These are phyloP conservation scores for Trichosporon faecale DNA, from an alignment of 1,284 basidiomycete genomes.

Conservation along the genomic window DNA sequence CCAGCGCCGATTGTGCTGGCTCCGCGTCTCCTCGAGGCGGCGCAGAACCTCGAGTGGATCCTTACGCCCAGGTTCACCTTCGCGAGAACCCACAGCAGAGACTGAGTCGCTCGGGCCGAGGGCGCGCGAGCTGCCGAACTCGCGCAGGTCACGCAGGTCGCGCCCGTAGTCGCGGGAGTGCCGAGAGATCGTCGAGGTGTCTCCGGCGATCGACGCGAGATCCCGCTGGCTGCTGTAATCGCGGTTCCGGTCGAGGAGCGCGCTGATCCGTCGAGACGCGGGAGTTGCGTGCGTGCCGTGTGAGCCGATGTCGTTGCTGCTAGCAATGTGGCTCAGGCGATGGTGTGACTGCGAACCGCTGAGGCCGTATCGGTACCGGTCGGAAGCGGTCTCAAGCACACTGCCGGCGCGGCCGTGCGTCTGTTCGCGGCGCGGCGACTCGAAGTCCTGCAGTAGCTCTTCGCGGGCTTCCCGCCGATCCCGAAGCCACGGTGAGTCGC, in stretches of 20 bases:
- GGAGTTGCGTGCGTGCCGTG: neutral
- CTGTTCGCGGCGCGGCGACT: neutral
- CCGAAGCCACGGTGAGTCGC: conserved; percentile 7
- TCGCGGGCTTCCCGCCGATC: neutral
- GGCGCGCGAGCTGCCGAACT: conserved; percentile 2
- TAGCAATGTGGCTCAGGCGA: conserved; percentile 13
- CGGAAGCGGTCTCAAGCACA: conserved; percentile 19
- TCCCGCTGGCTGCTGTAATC: conserved; percentile 12
- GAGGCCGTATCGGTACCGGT: conserved; percentile 22
- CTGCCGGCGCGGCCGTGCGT: conserved; percentile 23
- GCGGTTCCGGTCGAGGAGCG: conserved; percentile 55
- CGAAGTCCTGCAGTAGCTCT: conserved; percentile 13
- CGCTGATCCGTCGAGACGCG: conserved; percentile 54
- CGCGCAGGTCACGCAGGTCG: neutral
- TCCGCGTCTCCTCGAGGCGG: conserved; percentile 37
- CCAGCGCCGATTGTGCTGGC: conserved; percentile 38
- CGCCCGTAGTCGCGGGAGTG: conserved; percentile 13
- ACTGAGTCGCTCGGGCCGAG: conserved; percentile 42
- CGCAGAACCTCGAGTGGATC: conserved; percentile 45
- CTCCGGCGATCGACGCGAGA: neutral
- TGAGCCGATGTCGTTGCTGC: conserved; percentile 3
- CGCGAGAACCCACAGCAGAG: conserved; percentile 33
- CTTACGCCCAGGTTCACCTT: conserved; percentile 26
- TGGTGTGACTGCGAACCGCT: conserved; percentile 5
- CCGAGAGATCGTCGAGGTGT: neutral